Base-by-base conservation (phyloP, 495 filamentous ascomycete species). In the Penicillium bialowiezense region DNA sequence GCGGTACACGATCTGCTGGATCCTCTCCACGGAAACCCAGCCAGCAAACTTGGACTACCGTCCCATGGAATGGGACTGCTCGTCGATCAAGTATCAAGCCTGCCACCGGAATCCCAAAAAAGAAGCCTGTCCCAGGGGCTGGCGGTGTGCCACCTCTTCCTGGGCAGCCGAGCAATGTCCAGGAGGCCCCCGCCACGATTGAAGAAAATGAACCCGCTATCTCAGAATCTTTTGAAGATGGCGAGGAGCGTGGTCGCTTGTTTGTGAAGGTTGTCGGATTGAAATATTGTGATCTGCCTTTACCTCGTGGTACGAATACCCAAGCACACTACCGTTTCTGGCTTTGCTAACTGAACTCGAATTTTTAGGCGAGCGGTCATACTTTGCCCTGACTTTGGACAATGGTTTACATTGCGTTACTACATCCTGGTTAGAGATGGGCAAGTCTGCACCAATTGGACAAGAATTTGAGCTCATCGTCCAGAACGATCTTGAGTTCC, bases 401-500 rank as follows among this genome's bases (percentile, higher is more conserved):
- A 98, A 98, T 58, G 93, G 93, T 20, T 80, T 98, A 2, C 93
- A 98, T 67, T 98, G 93, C 60, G 93, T 98, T 8, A 97, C 93
- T 1, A 98, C 93, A 5, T 83, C 90, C 0, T 97, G 91, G 90
- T 71, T 97, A 2, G 93, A 98, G 64, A 76, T 98, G 20, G 95
- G 91, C 40, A 88, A 87, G 50, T 91, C 84, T 34, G 95, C 95
- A 14, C 92, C 95, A 3, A 97, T 98, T 56, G 93, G 93, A 15
- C 93, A 98, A 59, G 93, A 98, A 64, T 98, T 98, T 51, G 93
- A 98, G 67, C 83, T 98, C 31, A 91, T 97, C 44, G 93, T 98
- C 32, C 87, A 95, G 32, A 91, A 95, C 56, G 92, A 97, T 56
- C 79, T 98, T 18, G 93, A 98, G 65, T 98, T 98, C 68, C 92